Evolutionary conservation across 2,329 filamentous ascomycete species (phyloP).

Genomic region (Apiospora kogelbergensis): DNA sequence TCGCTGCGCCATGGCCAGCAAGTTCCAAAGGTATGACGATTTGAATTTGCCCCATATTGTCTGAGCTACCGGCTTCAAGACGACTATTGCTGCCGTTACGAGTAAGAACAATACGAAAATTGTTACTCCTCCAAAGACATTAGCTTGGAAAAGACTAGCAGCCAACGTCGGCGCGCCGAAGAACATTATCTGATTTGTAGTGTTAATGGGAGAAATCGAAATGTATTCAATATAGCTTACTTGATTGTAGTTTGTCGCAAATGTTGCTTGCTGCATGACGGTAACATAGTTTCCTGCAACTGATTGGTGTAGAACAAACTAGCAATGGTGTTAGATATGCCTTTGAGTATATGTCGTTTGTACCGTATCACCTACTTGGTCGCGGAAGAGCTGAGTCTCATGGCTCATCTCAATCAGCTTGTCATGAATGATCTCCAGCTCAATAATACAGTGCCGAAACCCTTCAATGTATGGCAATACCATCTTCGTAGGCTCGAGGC

Average conservation of each 20-base stretch:
- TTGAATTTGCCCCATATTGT: neutral
- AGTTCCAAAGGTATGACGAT: neutral
- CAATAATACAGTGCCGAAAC: neutral
- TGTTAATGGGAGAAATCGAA: neutral
- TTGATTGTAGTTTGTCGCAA: neutral
- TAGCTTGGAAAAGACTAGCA: neutral
- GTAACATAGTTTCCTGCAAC: neutral
- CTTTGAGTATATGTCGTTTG: fast-evolving
- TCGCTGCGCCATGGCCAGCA: neutral
- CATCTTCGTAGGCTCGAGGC: neutral
- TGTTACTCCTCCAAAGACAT: neutral
- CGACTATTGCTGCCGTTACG: neutral
- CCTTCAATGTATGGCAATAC: neutral
- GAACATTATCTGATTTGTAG: neutral
- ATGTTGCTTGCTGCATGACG: neutral
- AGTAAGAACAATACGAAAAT: neutral
- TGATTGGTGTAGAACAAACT: neutral
- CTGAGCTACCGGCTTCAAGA: neutral
- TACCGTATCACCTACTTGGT: neutral
- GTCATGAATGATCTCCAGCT: neutral
- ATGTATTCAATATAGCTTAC: neutral
- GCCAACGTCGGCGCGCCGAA: neutral
- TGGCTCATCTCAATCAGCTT: neutral
- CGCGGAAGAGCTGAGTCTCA: neutral
- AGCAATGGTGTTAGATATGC: neutral